Base-by-base conservation (phyloP, 495 filamentous ascomycete species). In the Lepidopterella palustris region DNA sequence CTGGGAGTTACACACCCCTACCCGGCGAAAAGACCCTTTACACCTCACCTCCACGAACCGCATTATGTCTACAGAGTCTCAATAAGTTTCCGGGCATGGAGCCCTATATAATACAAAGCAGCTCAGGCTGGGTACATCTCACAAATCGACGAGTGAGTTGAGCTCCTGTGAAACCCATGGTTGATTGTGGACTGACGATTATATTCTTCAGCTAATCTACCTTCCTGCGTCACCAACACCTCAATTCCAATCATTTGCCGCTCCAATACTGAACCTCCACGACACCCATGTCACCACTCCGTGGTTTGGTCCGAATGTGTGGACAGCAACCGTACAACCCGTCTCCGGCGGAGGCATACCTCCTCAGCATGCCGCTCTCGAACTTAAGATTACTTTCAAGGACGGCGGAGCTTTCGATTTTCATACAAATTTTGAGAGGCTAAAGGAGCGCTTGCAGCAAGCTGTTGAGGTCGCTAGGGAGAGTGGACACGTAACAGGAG, bases 321-420 rank as follows among this genome's bases (percentile, higher is more conserved):
- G 93, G 93, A 82, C 82, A 24, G 86, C 85, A 27, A 74, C 85
- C 26, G 79, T 95, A 52, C 86, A 86, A 64, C 91, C 95, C 20
- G 87, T 93, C 26, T 69, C 84, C 0, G 84, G 85, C 25, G 95
- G 95, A n/a, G 90, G 90, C 40, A 89, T 98, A 42, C 87, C 90
- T 1, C 73, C 86, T n/a, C 79, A 83, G 11, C 78, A 88, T 39
- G 76, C 85, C 2, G 82, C 83, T 15, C 79, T 96, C 27, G 88
- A 92, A 63, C 60, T 92, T 51, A 89, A 86, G 72, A 79, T 97
- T 55, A 88, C 87, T 8, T 98, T 97, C 78, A 89, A 89, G 72
- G 93, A 98, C 53, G 93, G 95, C 40, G 93, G 93, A 0, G 91
- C 90, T 8, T 95, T 87, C 74, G 92, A 97, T 65, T 97, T 95